Percentiles rank a stretch among this genome's conserved stretches.
Evolutionary conservation across 2,329 filamentous ascomycete genomes (phyloP).

Genomic region (Alternaria arborescens): DNA sequence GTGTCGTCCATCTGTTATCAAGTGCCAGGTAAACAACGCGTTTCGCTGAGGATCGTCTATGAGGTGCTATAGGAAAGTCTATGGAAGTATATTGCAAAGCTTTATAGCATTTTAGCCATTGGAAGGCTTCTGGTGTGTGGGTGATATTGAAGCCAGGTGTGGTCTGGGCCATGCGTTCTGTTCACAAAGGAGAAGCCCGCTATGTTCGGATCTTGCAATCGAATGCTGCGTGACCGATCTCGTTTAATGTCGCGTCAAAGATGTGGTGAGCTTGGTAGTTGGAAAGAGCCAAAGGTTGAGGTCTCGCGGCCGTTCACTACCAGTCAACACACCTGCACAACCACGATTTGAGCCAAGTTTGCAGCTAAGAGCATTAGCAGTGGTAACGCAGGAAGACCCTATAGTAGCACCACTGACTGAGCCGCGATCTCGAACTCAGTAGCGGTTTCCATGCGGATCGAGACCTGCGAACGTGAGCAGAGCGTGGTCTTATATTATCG

Average conservation of each 20-base stretch:
- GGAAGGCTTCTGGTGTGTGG: background rate
- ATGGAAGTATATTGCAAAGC: background rate
- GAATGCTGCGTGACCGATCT: background rate
- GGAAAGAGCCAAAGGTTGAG: background rate
- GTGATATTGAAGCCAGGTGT: background rate
- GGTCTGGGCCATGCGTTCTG: background rate
- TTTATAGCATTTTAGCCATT: background rate
- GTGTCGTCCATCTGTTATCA: background rate
- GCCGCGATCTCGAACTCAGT: background rate
- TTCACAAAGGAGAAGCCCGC: background rate
- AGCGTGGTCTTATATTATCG: background rate
- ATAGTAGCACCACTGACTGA: background rate
- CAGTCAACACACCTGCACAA: slow-evolving; percentile 7
- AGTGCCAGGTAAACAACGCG: background rate
- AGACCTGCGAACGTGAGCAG: background rate
- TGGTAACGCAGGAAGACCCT: background rate
- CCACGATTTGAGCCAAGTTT: background rate
- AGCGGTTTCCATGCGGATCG: background rate
- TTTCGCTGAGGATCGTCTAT: background rate
- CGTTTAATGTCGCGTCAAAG: background rate
- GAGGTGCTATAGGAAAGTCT: background rate
- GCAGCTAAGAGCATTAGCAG: slow-evolving; percentile 1
- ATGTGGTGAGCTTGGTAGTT: background rate
- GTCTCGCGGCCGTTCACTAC: background rate
- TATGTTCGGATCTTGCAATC: background rate